phyloP scores from a whole-genome alignment of 768 basidiomycete genomes.

The Gautieria morchelliformis region DNA sequence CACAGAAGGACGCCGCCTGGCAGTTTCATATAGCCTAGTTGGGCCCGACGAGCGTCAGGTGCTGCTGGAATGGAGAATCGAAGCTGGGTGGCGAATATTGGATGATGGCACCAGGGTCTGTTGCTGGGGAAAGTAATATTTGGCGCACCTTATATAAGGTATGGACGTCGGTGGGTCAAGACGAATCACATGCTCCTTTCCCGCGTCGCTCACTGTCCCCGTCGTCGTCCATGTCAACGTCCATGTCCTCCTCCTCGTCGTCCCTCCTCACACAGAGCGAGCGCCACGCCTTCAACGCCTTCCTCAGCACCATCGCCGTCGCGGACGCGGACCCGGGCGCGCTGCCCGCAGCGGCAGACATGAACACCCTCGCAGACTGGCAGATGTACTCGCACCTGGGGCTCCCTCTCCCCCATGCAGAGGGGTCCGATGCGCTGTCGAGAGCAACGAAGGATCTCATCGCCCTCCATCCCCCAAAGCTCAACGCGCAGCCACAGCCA shows the following conservation, averaged over 20 bases:
- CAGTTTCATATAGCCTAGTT: too few relatives aligned
- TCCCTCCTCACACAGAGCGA: conserved; percentile 51
- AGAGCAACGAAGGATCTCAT: conserved; percentile 82
- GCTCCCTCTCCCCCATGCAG: neutral
- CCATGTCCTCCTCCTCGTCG: conserved; percentile 26
- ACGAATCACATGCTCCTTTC: neutral
- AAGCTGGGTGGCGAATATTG: too few relatives aligned
- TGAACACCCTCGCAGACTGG: conserved; percentile 30
- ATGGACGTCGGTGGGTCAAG: neutral
- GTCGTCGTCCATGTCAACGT: conserved; percentile 20
- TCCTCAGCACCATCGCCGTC: conserved; percentile 38
- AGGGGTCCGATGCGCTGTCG: conserved; percentile 47
- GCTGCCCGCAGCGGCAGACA: conserved; percentile 6
- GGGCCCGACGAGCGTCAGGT: too few relatives aligned
- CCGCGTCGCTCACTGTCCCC: conserved; percentile 18
- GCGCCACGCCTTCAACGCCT: conserved; percentile 58
- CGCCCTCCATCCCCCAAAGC: conserved; percentile 31
- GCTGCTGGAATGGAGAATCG: too few relatives aligned
- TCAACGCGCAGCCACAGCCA: conserved; percentile 26
- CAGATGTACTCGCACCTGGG: neutral
- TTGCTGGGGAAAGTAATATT: too few relatives aligned
- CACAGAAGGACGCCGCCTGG: too few relatives aligned
- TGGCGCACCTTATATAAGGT: neutral
- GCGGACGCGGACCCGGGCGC: conserved; percentile 31
- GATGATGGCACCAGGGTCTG: too few relatives aligned